Percentiles rank a stretch among this genome's conserved stretches.
Conservation (phyloP, 2,329 filamentous ascomycete species). For the Trichoderma sp. region DNA sequence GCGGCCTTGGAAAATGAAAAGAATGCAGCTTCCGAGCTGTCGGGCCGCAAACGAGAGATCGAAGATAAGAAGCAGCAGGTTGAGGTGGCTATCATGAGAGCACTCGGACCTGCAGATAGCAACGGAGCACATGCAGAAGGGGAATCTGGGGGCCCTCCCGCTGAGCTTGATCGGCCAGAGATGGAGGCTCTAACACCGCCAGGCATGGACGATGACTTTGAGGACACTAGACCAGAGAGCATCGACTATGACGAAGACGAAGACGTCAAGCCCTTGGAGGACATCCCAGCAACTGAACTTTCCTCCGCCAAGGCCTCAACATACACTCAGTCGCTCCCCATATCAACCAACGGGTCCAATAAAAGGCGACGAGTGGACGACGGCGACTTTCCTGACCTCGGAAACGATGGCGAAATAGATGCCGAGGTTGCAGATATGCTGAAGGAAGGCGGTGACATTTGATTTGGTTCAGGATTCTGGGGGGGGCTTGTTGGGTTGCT, state of each 20-base stretch:
- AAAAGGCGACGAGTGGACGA: constrained; percentile 55
- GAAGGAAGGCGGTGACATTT: constrained; percentile 33
- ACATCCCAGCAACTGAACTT: constrained; percentile 25
- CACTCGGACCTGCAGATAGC: constrained; percentile 62
- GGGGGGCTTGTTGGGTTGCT: background rate
- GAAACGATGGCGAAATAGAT: constrained; percentile 54
- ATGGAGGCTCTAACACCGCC: constrained; percentile 88
- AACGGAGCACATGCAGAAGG: constrained; percentile 48
- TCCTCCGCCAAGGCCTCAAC: constrained; percentile 41
- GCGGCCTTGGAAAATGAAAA: constrained; percentile 69
- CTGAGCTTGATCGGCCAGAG: constrained; percentile 71
- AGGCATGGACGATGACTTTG: constrained; percentile 47
- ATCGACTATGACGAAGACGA: constrained; percentile 21
- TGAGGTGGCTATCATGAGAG: constrained; percentile 86
- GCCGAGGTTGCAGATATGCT: constrained; percentile 57
- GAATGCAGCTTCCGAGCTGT: constrained; percentile 60
- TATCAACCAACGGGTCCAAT: constrained; percentile 53
- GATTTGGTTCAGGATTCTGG: background rate
- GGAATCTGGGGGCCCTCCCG: constrained; percentile 44
- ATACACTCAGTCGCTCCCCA: constrained; percentile 47
- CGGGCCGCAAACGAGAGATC: constrained; percentile 65
- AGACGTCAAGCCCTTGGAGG: constrained; percentile 20
- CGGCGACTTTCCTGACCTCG: constrained; percentile 54
- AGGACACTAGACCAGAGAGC: background rate
- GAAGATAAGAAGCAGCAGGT: constrained; percentile 85